phyloP scores from a whole-genome alignment of 371 early-diverging fungal species.

The Mortierella sp. region DNA sequence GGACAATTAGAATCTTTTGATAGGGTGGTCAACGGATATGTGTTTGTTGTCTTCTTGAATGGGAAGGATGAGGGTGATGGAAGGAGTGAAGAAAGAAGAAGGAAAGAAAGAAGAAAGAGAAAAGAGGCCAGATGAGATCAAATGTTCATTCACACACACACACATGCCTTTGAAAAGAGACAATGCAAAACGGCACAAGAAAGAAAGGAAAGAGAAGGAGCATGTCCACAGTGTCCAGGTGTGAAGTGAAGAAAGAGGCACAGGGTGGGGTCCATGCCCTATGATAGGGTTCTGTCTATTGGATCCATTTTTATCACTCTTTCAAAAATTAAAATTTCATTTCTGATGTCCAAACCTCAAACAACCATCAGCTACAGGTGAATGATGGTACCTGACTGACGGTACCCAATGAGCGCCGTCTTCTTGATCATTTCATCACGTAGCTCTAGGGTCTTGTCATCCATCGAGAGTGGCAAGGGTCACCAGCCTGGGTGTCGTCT shows the following conservation, averaged over 20 bases:
- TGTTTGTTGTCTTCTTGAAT: too few relatives aligned
- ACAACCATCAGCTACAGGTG: neutral
- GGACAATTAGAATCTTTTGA: too few relatives aligned
- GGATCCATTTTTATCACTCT: neutral
- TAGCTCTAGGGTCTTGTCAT: too few relatives aligned
- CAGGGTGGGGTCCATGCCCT: neutral
- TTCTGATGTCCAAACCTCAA: neutral
- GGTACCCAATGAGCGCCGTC: neutral
- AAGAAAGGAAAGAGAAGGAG: neutral
- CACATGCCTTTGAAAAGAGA: too few relatives aligned
- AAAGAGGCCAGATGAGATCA: too few relatives aligned
- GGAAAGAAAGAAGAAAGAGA: neutral
- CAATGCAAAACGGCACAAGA: neutral
- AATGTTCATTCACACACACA: too few relatives aligned
- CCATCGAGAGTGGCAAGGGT: too few relatives aligned
- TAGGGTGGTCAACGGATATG: too few relatives aligned
- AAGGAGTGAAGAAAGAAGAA: neutral
- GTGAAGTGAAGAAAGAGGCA: neutral
- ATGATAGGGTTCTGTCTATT: neutral
- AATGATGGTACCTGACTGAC: neutral
- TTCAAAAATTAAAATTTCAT: neutral
- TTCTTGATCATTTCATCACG: too few relatives aligned
- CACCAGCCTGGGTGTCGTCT: too few relatives aligned
- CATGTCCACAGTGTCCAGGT: neutral
- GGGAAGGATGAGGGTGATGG: neutral